Base-by-base conservation (phyloP, 2,329 filamentous ascomycete genomes). In the Colletotrichum sp. region DNA sequence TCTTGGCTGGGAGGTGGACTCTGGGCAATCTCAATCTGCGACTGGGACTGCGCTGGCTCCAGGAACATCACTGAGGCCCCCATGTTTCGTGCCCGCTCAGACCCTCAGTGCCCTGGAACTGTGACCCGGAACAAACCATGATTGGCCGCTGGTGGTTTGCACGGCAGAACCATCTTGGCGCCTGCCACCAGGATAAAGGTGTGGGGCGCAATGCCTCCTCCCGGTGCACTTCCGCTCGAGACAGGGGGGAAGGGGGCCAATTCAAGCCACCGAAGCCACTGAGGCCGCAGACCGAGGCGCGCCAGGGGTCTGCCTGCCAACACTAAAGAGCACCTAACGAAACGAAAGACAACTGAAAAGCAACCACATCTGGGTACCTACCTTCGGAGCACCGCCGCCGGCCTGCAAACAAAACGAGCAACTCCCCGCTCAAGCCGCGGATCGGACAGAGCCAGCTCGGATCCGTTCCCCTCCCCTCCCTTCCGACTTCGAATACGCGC, bases 81-180 rank as follows among this genome's bases (percentile, higher is more conserved):
- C 34, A 44, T 68, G 74, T 77, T 77, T 74, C 76, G 76, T 36
- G 29, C 36, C 55, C 74, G 76, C 76, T 69, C 61, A 29, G 69
- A 32, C 69, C 76, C 8, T 36, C n/a, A 52, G 44, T 11, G 27
- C 39, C 39, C 39, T 49, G 39, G 55, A 13, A n/a, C 9, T 22
- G 16, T 2, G 39, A n/a, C 44, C n/a, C 74, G 76, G 76, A 77
- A 70, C 55, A 77, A 77, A 49, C 55, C 6, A 16, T 74, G 52
- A 77, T 77, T 77, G 76, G 76, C 7, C 25, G 27, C n/a, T 57
- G 9, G 3, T 22, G 22, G 39, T 32, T 27, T 44, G 30, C 36
- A 64, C 62, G 34, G 29, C 30, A 67, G 49, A 49, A 15, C 7
- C 30, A 67, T 25, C 73, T 76, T 73, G 70, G 70, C 73, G 64